Evolutionary conservation across 495 filamentous ascomycete species (phyloP).

Genomic region (Sporormia fimetaria): DNA sequence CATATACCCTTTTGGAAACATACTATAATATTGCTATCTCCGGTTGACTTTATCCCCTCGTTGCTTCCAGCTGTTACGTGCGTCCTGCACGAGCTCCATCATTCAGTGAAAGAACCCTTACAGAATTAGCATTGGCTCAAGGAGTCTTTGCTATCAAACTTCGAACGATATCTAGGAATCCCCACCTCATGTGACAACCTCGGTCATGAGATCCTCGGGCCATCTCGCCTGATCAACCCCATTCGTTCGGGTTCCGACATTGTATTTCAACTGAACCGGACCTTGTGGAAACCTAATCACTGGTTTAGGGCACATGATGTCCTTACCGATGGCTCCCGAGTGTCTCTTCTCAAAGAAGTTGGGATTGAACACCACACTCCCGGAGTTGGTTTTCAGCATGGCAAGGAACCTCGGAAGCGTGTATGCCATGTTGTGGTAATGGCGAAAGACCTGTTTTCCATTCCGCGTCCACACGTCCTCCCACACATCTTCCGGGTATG

Average conservation of each 20-base stretch:
- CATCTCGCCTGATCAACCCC: conserved; percentile 29
- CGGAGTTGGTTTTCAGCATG: conserved; percentile 24
- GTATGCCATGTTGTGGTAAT: conserved; percentile 29
- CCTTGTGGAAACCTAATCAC: conserved; percentile 25
- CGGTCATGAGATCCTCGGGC: conserved; percentile 30
- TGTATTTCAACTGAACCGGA: conserved; percentile 25
- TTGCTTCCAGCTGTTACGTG: no score
- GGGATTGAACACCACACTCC: conserved; percentile 22
- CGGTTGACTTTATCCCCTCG: no score
- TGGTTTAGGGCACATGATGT: conserved; percentile 25
- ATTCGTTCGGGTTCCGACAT: conserved; percentile 31
- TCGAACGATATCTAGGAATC: no score
- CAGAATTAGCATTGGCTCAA: no score
- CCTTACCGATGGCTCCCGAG: conserved; percentile 20
- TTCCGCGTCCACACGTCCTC: conserved; percentile 28
- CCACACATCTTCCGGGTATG: conserved; percentile 27
- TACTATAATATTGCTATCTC: no score
- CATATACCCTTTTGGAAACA: no score
- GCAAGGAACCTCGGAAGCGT: conserved; percentile 23
- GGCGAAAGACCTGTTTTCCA: conserved; percentile 27
- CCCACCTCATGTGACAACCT: conserved; percentile 27
- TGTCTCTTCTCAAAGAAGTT: conserved; percentile 29
- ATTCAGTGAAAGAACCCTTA: no score
- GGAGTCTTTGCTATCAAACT: no score
- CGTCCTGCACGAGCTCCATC: no score